A percentile compares a stretch with the other conserved stretches of the same genome.
Evolutionary conservation across 768 basidiomycete genomes (phyloP).

Genomic region (Tricholoma terreum): DNA sequence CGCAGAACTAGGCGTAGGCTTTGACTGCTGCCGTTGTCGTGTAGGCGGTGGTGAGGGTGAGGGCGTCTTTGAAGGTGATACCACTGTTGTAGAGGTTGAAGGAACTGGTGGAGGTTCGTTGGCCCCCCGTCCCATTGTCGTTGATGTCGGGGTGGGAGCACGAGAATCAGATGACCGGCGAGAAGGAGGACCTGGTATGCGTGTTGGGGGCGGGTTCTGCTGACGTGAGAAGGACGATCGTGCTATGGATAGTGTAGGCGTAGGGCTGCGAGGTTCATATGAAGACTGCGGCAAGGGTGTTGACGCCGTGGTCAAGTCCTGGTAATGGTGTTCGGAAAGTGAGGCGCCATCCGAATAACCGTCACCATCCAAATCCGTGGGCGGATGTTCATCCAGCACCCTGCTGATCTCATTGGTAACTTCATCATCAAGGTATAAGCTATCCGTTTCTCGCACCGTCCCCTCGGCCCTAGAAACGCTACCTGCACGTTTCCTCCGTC

Average conservation of each 20-base stretch:
- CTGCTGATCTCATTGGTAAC: slow-evolving; percentile 41
- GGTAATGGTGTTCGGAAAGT: slow-evolving; percentile 21
- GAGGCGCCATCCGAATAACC: slow-evolving; percentile 41
- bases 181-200: slow-evolving; percentile 40
- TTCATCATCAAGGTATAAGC: slow-evolving; percentile 68
- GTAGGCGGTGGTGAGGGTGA: slow-evolving; percentile 23
- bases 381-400: slow-evolving; percentile 73
- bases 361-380: slow-evolving; percentile 71
- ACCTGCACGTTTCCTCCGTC: slow-evolving; percentile 58
- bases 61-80: slow-evolving; percentile 3
- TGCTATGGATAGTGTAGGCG: slow-evolving; percentile 36
- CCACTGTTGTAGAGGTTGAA: slow-evolving; percentile 27
- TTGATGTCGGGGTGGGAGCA: slow-evolving; percentile 40
- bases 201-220: slow-evolving; percentile 28
- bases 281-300: slow-evolving; percentile 17
- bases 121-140: slow-evolving; percentile 30
- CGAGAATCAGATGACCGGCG: slow-evolving; percentile 47
- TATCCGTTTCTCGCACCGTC: slow-evolving; percentile 56
- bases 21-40: slow-evolving; percentile 29
- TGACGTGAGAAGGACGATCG: slow-evolving; percentile 33
- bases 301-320: slow-evolving; percentile 20
- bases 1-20: slow-evolving; percentile 25
- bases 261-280: slow-evolving; percentile 37
- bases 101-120: slow-evolving; percentile 38
- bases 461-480: slow-evolving; percentile 56